Conservation (phyloP, 257 asterid genomes). For the Linderniella brevidens region DNA sequence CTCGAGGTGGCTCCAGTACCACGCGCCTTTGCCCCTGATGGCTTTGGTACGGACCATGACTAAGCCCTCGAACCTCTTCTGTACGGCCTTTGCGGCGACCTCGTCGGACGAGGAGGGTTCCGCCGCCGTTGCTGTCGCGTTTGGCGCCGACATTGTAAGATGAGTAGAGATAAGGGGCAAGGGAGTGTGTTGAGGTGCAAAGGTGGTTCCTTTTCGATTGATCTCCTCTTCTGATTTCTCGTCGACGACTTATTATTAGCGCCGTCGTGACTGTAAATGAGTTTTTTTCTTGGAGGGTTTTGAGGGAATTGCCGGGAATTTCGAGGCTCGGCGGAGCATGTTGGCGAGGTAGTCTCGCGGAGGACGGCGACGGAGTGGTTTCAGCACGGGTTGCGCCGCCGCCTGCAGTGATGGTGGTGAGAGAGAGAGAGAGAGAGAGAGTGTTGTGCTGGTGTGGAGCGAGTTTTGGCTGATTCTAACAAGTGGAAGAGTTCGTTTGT, state of each 20-base stretch:
- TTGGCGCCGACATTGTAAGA: constrained; percentile 41
- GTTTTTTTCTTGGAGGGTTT: not conserved
- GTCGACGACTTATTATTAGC: no score
- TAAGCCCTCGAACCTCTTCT: constrained; percentile 75
- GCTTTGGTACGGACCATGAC: constrained; percentile 82
- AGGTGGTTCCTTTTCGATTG: no score
- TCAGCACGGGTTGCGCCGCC: not conserved
- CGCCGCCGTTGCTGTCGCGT: constrained; percentile 22
- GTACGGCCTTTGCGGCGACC: constrained; percentile 62
- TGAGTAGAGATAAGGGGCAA: no score
- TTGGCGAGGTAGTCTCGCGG: not conserved
- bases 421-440: not conserved
- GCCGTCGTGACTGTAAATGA: no score
- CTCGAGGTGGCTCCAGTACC: constrained; percentile 98
- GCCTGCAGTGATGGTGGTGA: not conserved
- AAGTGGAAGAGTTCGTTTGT: not conserved
- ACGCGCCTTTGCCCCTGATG: constrained; percentile 89
- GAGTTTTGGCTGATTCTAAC: constrained; percentile 1
- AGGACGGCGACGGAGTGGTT: not conserved
- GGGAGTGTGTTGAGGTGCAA: not conserved
- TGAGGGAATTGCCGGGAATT: not conserved
- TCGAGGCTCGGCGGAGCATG: no score
- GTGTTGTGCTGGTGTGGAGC: not conserved
- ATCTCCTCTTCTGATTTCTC: not conserved
- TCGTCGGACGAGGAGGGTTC: constrained; percentile 31